Conservation (phyloP, 352 stramenopile genomes). For the Globisporangium cystogenes region DNA sequence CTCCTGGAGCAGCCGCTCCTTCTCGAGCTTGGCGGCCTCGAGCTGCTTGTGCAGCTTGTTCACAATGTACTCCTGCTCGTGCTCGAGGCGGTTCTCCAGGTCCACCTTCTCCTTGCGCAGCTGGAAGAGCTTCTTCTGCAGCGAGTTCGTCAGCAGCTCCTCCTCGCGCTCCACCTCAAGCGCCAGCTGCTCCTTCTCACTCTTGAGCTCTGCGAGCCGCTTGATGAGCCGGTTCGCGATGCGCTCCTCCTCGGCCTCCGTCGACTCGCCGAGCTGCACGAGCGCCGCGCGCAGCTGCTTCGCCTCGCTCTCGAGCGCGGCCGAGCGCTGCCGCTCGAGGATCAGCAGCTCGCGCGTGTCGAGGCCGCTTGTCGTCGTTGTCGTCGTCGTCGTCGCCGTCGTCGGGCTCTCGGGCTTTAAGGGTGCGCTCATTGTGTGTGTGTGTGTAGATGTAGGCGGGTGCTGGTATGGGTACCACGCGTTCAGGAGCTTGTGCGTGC, state of each 20-base stretch:
- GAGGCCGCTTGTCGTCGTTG: conserved; percentile 11
- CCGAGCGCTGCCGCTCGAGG: conserved; percentile 69
- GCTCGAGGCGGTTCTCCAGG: conserved; percentile 89
- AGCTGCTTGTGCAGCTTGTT: conserved; percentile 89
- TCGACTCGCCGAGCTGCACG: conserved; percentile 77
- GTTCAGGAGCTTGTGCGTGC: too few relatives aligned
- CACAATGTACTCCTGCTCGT: conserved; percentile 91
- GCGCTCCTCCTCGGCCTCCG: conserved; percentile 79
- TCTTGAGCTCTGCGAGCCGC: conserved; percentile 69
- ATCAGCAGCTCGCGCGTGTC: conserved; percentile 57
- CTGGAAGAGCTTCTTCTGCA: conserved; percentile 88
- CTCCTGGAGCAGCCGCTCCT: conserved; percentile 62
- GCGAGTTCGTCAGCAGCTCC: conserved; percentile 87
- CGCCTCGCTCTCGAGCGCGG: conserved; percentile 60
- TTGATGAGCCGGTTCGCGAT: conserved; percentile 84
- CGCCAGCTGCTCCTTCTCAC: conserved; percentile 87
- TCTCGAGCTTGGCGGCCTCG: conserved; percentile 58
- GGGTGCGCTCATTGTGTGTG: neutral
- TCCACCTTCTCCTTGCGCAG: conserved; percentile 88
- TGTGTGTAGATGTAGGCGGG: too few relatives aligned
- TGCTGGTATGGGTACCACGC: too few relatives aligned
- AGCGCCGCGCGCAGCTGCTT: conserved; percentile 62
- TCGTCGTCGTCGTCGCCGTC: neutral
- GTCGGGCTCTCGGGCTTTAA: neutral
- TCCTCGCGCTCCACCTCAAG: conserved; percentile 88